Base-by-base conservation (phyloP, 176 grass and related monocot genomes). In the Avena atlantica region DNA sequence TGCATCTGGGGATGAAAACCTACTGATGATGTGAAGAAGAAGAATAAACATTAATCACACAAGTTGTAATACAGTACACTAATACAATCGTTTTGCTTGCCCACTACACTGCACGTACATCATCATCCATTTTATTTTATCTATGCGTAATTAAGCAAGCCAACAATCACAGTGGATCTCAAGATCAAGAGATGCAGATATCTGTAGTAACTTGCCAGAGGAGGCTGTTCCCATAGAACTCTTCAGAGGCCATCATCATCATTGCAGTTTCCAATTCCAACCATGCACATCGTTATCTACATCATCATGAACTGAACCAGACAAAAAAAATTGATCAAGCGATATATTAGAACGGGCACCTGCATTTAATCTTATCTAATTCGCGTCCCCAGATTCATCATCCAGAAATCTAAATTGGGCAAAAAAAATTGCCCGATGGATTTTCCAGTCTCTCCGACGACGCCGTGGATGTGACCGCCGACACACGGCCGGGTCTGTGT, bases 141-240 rank as follows among this genome's bases (percentile, higher is more conserved):
- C 0, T 27, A 27, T 27, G 49, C 9, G 21, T n/a, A 74, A 61
- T 44, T 20, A 17, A 51, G 21, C 45, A 69, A 60, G 68, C 57
- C 76, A 91, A 31, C 79, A 81, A 88, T 58, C 75, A 50, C 81
- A 53, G 60, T 44, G 89, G 81, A 87, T 91, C 75, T 84, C 57
- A 69, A 80, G 81, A 87, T 84, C 20, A 53, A 29, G 31, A 70
- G 60, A n/a, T n/a, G n/a, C n/a, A n/a, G n/a, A n/a, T n/a, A n/a
- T n/a, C n/a, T n/a, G n/a, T n/a, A n/a, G n/a, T n/a, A n/a, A n/a
- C n/a, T n/a, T n/a, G n/a, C n/a, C n/a, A n/a, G n/a, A n/a, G n/a
- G n/a, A n/a, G n/a, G n/a, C n/a, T n/a, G n/a, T n/a, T n/a, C n/a
- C n/a, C n/a, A n/a, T n/a, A n/a, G n/a, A n/a, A n/a, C n/a, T n/a